Conservation (phyloP, 495 filamentous ascomycete species). For the Mycothermus thermophilus region DNA sequence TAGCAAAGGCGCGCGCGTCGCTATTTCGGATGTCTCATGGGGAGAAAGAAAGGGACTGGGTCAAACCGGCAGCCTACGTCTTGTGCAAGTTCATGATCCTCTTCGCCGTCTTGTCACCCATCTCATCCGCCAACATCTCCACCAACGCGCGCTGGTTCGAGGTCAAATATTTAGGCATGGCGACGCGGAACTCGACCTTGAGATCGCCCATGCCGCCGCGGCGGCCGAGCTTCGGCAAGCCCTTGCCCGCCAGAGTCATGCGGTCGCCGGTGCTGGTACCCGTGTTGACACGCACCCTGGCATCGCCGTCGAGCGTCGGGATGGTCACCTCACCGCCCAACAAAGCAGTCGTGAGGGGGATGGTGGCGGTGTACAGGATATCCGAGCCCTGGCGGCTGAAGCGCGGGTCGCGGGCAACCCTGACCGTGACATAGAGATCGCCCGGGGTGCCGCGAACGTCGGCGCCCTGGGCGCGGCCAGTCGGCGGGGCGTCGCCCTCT, state of each 20-base stretch:
- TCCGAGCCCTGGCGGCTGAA: slow-evolving; percentile 79
- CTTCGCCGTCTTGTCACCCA: slow-evolving; percentile 81
- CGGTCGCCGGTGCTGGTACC: slow-evolving; percentile 89
- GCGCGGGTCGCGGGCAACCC: slow-evolving; percentile 68
- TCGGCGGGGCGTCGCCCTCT: slow-evolving; percentile 76
- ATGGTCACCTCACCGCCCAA: slow-evolving; percentile 80
- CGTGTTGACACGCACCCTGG: slow-evolving; percentile 73
- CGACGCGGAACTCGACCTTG: slow-evolving; percentile 84
- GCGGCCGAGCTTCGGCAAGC: slow-evolving; percentile 68
- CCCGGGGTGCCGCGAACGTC: slow-evolving; percentile 50
- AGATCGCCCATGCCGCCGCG: slow-evolving; percentile 59
- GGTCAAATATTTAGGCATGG: slow-evolving; percentile 86
- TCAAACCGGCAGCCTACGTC: slow-evolving; percentile 6
- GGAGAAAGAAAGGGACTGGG: neutral
- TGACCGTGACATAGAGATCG: slow-evolving; percentile 77
- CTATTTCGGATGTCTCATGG: slow-evolving; percentile 2
- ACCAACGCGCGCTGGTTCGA: slow-evolving; percentile 79
- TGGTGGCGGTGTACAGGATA: slow-evolving; percentile 77
- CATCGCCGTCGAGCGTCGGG: slow-evolving; percentile 80
- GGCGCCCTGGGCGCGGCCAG: slow-evolving; percentile 45
- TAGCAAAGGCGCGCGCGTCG: slow-evolving; percentile 4
- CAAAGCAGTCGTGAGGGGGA: slow-evolving; percentile 85
- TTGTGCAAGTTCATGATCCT: slow-evolving; percentile 59
- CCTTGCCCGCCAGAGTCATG: slow-evolving; percentile 72
- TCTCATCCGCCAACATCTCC: slow-evolving; percentile 91